phyloP scores from a whole-genome alignment of 2,329 filamentous ascomycete genomes.

The Diaporthe sp. region DNA sequence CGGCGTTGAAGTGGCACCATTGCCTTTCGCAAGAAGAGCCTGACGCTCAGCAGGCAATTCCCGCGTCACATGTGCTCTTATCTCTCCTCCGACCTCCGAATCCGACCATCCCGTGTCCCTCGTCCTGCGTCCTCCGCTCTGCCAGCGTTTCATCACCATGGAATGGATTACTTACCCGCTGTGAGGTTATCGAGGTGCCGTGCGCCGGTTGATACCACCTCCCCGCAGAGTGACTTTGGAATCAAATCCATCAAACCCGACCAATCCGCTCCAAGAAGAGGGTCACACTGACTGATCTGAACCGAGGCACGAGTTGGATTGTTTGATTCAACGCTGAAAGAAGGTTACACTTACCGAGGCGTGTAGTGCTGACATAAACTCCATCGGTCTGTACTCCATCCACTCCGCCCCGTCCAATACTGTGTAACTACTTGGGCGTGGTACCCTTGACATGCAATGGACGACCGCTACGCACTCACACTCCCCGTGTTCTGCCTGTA shows the following conservation, averaged over 20 bases:
- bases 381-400: not conserved
- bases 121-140: not conserved
- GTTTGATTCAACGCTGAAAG: not conserved
- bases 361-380: not conserved
- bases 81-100: not conserved
- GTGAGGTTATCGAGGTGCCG: not conserved
- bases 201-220: not conserved
- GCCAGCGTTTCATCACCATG: not conserved
- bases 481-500: not conserved
- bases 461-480: not conserved
- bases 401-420: too few relatives aligned
- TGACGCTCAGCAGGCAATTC: too few relatives aligned
- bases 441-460: not conserved
- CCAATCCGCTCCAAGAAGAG: not conserved
- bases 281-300: not conserved
- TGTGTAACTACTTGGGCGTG: not conserved
- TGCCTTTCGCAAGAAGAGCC: not conserved
- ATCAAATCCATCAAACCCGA: not conserved
- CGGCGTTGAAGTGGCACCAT: not conserved
- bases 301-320: not conserved
- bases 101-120: not conserved
- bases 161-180: not conserved
- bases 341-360: not conserved
- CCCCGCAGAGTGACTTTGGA: not conserved
- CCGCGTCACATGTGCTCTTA: not conserved